Base-by-base conservation (phyloP, 805 yeast species). In the Nakazawaea laoshanensis region DNA sequence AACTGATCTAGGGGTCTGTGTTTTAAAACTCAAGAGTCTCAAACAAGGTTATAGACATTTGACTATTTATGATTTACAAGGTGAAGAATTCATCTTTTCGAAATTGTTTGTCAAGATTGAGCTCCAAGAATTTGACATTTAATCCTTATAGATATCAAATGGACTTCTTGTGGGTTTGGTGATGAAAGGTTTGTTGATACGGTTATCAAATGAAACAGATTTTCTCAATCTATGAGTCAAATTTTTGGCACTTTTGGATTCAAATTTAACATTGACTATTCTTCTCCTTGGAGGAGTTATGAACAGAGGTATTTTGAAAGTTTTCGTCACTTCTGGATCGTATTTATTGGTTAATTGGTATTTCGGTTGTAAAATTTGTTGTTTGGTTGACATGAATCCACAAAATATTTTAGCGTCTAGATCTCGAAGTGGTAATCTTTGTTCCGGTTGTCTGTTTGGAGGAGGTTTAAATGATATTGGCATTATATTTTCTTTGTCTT, bases 21-120 rank as follows among this genome's bases (percentile, higher is more conserved):
- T 83, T 15, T 59, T 70, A 12, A 75, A 79, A 36, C 48, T 89
- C 24, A 61, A 64, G n/a, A 67, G 75, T 40, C 48, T 92, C 42
- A 77, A 74, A 29, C 64, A 67, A 32, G 98, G 98, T 0, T 92
- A 78, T 53, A 65, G 96, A 30, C 92, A 86, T 48, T 53, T 87
- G 11, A 86, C 88, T 0, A 54, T 92, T 10, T 74, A 70, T 47
- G 95, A 85, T 51, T 45, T 65, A 18, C 74, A 76, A 40, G 97
- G 98, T 2, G 95, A 88, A 50, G 85, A 79, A 46, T 53, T 64
- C 26, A 55, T 70, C 12, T 67, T 67, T 43, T 66, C 76, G 7
- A 62, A 68, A n/a, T 42, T 74, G 15, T 67, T 74, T 44, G 59
- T 71, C 22, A 59, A 52, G 30, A 42, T 61, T 13, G 44, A 39